phyloP scores from a whole-genome alignment of 352 stramenopile genomes.

The Phytophthora vignae region DNA sequence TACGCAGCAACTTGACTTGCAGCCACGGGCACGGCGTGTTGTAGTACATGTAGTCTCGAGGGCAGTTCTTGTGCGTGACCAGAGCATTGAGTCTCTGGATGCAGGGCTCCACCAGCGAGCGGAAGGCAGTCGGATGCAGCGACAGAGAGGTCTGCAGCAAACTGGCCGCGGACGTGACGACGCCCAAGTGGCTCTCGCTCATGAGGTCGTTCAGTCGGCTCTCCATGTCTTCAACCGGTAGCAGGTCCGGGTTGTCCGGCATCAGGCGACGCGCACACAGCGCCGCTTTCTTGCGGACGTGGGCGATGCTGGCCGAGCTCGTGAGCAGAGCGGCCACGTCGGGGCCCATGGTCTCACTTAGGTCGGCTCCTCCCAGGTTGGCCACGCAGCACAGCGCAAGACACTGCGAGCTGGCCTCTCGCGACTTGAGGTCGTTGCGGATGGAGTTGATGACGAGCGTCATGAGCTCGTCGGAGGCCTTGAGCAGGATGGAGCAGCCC shows the following conservation, averaged over 20 bases:
- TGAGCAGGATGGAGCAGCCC: slow-evolving; percentile 96
- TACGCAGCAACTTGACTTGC: slow-evolving; percentile 93
- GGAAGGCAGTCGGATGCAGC: slow-evolving; percentile 91
- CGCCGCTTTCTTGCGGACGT: slow-evolving; percentile 98
- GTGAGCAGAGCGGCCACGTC: slow-evolving; percentile 95
- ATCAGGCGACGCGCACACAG: slow-evolving; percentile 95
- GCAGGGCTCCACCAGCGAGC: slow-evolving; percentile 93
- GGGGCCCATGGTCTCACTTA: slow-evolving; percentile 94
- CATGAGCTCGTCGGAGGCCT: slow-evolving; percentile 89
- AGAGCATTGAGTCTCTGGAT: slow-evolving; percentile 93
- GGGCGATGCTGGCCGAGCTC: slow-evolving; percentile 90
- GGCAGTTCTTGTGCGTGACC: slow-evolving; percentile 94
- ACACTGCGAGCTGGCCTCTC: slow-evolving; percentile 89
- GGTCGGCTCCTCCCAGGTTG: slow-evolving; percentile 95
- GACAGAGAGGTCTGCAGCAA: slow-evolving; percentile 93
- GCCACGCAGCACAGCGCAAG: slow-evolving; percentile 96
- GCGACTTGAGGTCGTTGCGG: slow-evolving; percentile 94
- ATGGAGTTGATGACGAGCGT: slow-evolving; percentile 97
- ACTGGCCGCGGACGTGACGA: slow-evolving; percentile 93
- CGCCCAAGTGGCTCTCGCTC: slow-evolving; percentile 93
- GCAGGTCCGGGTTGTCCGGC: slow-evolving; percentile 92
- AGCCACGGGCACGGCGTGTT: slow-evolving; percentile 96
- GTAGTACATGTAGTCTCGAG: slow-evolving; percentile 98
- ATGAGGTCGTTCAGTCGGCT: slow-evolving; percentile 80
- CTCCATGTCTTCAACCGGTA: slow-evolving; percentile 87